Base-by-base conservation (phyloP, 2,329 filamentous ascomycete species). In the Pseudogymnoascus sp. region DNA sequence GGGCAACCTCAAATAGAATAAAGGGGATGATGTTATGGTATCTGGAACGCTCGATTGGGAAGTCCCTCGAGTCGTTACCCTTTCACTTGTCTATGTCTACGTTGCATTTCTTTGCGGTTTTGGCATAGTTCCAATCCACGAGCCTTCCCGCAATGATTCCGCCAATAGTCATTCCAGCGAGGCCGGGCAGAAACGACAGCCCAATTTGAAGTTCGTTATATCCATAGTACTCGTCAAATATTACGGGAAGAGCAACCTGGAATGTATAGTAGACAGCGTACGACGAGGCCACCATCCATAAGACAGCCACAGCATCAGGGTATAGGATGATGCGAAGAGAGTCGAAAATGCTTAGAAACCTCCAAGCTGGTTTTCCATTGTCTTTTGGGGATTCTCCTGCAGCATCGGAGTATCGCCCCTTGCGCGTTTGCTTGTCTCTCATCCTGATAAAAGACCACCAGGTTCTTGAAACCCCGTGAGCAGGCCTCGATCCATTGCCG, bases 41-140 rank as follows among this genome's bases (percentile, higher is more conserved):
- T 12, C 71, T 55, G 9, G 70, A 71, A 16, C 63, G 23, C 60
- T 74, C 71, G 42, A 73, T 70, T 2, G 70, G 71, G 62, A 74
- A 73, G 2, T 63, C 70, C 3, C 69, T 67, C 16, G 85, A 71
- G 63, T 83, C 78, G 62, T 80, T 76, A 14, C 78, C 73, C 52
- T 76, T 75, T 52, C 75, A 77, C 64, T 72, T 76, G 55, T 75
- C 74, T 52, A 82, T 75, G 1, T 72, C 63, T 9, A 82, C 70
- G 9, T 77, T 77, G 1, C 78, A 69, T 5, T 72, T 71, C 9
- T 70, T 69, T 2, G 82, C 81, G 42, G 78, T 74, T 8, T 79
- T 75, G 1, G 76, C 73, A 67, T 82, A 86, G 66, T 82, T 84
- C 71, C 76, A 78, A 68, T 86, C 83, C 11, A 85, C 75, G 1